These are phyloP conservation scores for Gillenia trifoliata DNA, from an alignment of 306 rosid species.

Conservation along the genomic window DNA sequence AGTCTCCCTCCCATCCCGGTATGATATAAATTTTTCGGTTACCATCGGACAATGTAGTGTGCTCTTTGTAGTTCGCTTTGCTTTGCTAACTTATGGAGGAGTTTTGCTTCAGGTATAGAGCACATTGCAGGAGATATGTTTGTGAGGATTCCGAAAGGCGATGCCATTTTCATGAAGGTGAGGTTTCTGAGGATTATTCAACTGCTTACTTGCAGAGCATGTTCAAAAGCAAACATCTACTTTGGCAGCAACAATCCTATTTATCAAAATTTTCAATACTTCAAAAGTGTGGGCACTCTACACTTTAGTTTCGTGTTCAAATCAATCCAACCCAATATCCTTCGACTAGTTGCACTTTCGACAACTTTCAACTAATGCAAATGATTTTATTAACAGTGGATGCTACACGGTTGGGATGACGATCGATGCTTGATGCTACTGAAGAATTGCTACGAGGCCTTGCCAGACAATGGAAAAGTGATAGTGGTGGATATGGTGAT, in stretches of 20 bases:
- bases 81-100: neutral
- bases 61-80: neutral
- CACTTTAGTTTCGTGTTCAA: neutral
- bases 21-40: neutral
- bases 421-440: constrained; percentile 7
- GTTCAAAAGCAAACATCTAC: neutral
- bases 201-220: neutral
- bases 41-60: neutral
- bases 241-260: too few relatives aligned
- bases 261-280: too few relatives aligned
- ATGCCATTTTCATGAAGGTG: constrained; percentile 32
- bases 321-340: neutral
- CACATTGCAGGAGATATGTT: constrained; percentile 24
- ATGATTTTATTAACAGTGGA: constrained; percentile 13
- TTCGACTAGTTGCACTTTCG: neutral
- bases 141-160: constrained; percentile 17
- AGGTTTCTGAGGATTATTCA: neutral
- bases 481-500: constrained; percentile 22
- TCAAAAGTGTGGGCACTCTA: too few relatives aligned
- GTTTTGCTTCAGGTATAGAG: constrained; percentile 18
- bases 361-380: neutral
- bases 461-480: constrained; percentile 21
- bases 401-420: constrained; percentile 14
- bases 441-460: constrained; percentile 21
- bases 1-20: constrained; percentile 16